Evolutionary conservation across 1,284 basidiomycete species (phyloP), one percentile per base, ranked within the genome.

Genomic region (Kwoniella shivajii): DNA sequence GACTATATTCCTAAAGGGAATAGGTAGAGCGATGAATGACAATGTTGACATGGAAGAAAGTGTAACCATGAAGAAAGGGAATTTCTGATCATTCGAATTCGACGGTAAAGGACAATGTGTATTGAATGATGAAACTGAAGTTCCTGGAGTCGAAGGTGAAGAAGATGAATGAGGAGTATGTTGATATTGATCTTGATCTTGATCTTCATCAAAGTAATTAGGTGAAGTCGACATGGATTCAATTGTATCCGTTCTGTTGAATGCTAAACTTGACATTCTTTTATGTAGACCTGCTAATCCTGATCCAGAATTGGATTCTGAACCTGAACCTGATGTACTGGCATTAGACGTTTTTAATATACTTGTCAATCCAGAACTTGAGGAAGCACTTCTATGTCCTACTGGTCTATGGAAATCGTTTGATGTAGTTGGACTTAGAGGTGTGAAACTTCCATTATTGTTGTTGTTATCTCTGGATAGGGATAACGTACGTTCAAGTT

Each of bases 1-100:
- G 0, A 75, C 69, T 3, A 50, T 48, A 3, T 68, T 64, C 20
- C 74, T 56, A 45, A 74, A 56, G 10, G 29, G 9, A 11, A 60
- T 22, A 1, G 74, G 74, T 3, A 76, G 64, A 2, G 72, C 73
- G 52, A 76, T 69, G 52, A 76, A 76, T 6, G 63, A 66, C 6
- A 76, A 60, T 1, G 74, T 75, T 14, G 68, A 70, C 1, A 60
- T 64, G 1, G 68, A 68, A 14, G 64, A 66, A n/a, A 76, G 50
- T 2, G 71, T 71, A 64, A 76, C 63, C 43, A 65, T 61, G 61
- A 75, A 74, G 63, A 73, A 76, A 10, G 74, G 73, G 49, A 76
- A 72, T 43, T 54, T 42, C 14, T 62, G 38, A 16, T 18, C 33
- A 13, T 37, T 29, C 6, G 50, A 20, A 22, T 37, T 42, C 10